Evolutionary conservation across 2,329 filamentous ascomycete species (phyloP).

Genomic region (Talaromyces sp.): DNA sequence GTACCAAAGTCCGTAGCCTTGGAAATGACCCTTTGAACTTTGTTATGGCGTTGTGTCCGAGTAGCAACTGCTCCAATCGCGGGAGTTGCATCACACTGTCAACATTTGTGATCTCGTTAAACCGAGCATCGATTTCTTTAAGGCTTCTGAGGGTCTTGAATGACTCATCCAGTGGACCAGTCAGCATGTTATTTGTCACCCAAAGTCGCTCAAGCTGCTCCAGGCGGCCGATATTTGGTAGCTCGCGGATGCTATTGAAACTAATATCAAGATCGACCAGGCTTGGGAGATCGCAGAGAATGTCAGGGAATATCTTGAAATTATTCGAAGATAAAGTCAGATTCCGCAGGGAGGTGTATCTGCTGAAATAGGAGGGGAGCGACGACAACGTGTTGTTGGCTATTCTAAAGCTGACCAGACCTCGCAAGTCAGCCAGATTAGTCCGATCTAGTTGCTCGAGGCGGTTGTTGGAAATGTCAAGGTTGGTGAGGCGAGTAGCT

Average conservation of each 20-base stretch:
- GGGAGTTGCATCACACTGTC: conserved; percentile 80
- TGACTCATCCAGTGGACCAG: conserved; percentile 65
- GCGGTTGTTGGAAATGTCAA: conserved; percentile 93
- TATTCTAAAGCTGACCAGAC: conserved; percentile 81
- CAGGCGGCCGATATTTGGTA: conserved; percentile 77
- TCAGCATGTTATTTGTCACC: conserved; percentile 90
- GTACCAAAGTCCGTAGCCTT: conserved; percentile 73
- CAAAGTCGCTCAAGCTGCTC: conserved; percentile 80
- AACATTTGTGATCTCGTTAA: conserved; percentile 84
- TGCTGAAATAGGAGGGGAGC: conserved; percentile 75
- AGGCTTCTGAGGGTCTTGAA: conserved; percentile 71
- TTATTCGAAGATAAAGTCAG: conserved; percentile 94
- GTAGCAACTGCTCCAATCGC: conserved; percentile 78
- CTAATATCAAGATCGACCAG: conserved; percentile 92
- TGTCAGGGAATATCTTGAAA: conserved; percentile 75
- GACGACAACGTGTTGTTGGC: conserved; percentile 84
- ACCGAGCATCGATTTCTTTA: conserved; percentile 89
- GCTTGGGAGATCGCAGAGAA: conserved; percentile 74
- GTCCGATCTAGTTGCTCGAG: conserved; percentile 83
- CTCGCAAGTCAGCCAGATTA: conserved; percentile 68
- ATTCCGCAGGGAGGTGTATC: conserved; percentile 72
- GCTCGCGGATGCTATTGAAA: conserved; percentile 79
- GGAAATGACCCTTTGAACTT: conserved; percentile 86
- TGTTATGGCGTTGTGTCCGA: conserved; percentile 89
- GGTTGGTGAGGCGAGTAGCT: conserved; percentile 74